A percentile compares a stretch with the other conserved stretches of the same genome.
phyloP scores from a whole-genome alignment of 2,329 filamentous ascomycete genomes.

The Neofusicoccum cordaticola region DNA sequence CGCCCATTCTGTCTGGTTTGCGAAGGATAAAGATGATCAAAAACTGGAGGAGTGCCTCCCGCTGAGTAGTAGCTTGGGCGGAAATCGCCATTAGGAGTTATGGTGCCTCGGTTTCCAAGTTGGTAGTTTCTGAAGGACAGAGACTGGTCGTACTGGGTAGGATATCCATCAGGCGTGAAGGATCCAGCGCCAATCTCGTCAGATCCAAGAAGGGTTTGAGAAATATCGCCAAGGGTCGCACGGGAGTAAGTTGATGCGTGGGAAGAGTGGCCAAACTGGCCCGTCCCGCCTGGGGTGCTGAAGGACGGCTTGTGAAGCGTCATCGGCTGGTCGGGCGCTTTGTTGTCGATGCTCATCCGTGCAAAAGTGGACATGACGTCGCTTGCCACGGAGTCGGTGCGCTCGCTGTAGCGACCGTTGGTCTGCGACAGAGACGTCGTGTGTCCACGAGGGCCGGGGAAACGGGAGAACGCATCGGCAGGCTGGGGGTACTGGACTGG shows the following conservation, averaged over 20 bases:
- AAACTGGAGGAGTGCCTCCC: constrained; percentile 43
- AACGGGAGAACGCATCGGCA: constrained; percentile 29
- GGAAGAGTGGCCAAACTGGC: constrained; percentile 23
- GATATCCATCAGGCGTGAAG: constrained; percentile 36
- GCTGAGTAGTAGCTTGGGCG: constrained; percentile 49
- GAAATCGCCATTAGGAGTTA: constrained; percentile 42
- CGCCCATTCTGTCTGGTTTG: constrained; percentile 35
- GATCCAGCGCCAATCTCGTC: constrained; percentile 27
- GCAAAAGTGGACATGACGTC: constrained; percentile 36
- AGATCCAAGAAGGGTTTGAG: constrained; percentile 23
- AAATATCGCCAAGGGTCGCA: constrained; percentile 23
- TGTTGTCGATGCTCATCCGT: constrained; percentile 33
- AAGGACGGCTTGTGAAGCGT: constrained; percentile 33
- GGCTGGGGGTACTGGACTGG: constrained; percentile 33
- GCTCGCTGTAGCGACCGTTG: constrained; percentile 40
- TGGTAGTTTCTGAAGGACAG: constrained; percentile 40
- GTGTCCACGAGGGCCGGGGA: constrained; percentile 42
- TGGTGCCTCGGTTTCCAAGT: constrained; percentile 43
- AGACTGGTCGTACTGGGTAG: constrained; percentile 32
- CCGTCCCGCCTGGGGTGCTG: constrained; percentile 28
- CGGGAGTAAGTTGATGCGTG: background rate
- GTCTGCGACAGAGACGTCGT: constrained; percentile 50
- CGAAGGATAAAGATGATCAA: constrained; percentile 43
- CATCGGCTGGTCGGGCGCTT: constrained; percentile 31
- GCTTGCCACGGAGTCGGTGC: constrained; percentile 38